Base-by-base conservation (phyloP, 805 yeast genomes). In the Nakazawaea ambrosiae region DNA sequence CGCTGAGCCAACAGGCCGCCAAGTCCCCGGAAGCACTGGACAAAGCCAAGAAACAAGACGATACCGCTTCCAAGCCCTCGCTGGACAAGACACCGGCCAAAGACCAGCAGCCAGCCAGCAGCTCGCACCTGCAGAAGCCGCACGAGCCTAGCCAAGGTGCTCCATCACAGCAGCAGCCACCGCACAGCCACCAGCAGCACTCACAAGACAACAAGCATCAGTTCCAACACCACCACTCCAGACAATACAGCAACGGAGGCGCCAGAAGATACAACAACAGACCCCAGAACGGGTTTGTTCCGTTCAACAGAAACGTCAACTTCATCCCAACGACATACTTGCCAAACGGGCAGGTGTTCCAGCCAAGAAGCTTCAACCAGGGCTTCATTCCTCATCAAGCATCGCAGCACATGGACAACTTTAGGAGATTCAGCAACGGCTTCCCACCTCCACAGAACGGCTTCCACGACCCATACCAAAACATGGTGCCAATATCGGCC, bases 341-440 rank as follows among this genome's bases (percentile, higher is more conserved):
- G 20, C 44, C 44, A 29, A 36, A 29, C 17, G 36, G 35, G 8
- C 44, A 37, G 29, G 31, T 33, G 18, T 36, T 40, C 28, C 42
- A 39, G 31, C 42, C 42, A 34, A 31, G 42, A 26, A 30, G 34
- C 20, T 40, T 20, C 31, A 35, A 35, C 25, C 37, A 31, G 28
- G 27, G 34, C 12, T 38, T 38, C 31, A 33, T 33, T 19, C 41
- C 41, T 16, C 34, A 36, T 8, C 24, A 27, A 20, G 20, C 22
- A 2, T 34, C 25, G 4, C 39, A 23, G 5, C 31, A 23, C 12
- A 33, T 33, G 17, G 34, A 36, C 18, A 24, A 22, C 17, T 30
- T 30, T 9, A 29, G 39, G 30, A 36, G 39, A 11, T 40, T 25
- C 28, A 32, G 15, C 36, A 30, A 32, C 20, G 40, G 35, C 14